Evolutionary conservation across 441 rosid species (phyloP).

Genomic region (Codiaeum variegatum): DNA sequence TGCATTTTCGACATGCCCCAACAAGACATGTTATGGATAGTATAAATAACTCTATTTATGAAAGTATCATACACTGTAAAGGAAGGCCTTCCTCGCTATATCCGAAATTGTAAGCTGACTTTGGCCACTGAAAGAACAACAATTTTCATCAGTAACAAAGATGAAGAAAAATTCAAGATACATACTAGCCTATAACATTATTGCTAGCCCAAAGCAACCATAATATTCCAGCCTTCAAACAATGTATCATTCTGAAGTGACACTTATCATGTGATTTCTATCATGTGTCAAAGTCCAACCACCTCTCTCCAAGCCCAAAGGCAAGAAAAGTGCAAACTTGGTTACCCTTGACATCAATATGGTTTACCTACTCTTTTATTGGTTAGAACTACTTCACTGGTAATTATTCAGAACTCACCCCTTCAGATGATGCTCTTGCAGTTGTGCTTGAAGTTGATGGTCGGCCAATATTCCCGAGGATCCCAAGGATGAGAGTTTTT

Average conservation of each 20-base stretch:
- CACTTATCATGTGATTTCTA: not conserved
- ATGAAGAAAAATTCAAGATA: not conserved
- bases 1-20: not conserved
- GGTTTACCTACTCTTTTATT: conserved; percentile 4
- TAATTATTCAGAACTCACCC: conserved; percentile 26
- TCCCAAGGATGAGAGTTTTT: conserved; percentile 87
- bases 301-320: not conserved
- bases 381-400: not conserved
- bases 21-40: not conserved
- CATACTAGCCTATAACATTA: not conserved
- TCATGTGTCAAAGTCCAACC: not conserved
- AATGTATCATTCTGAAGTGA: not conserved
- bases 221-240: not conserved
- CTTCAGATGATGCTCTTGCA: conserved; percentile 86
- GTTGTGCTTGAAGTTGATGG: conserved; percentile 95
- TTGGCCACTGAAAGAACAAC: conserved; percentile 50
- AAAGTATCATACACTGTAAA: conserved; percentile 73
- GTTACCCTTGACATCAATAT: not conserved
- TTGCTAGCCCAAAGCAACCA: not conserved
- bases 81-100: conserved; percentile 96
- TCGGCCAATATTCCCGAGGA: conserved; percentile 98
- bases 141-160: conserved; percentile 20
- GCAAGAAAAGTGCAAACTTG: not conserved
- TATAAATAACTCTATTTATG: conserved; percentile 13
- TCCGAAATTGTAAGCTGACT: conserved; percentile 85